Evolutionary conservation across 805 yeast genomes (phyloP), one percentile per base, ranked within the genome.

Genomic region (Metschnikowia picachoensis): DNA sequence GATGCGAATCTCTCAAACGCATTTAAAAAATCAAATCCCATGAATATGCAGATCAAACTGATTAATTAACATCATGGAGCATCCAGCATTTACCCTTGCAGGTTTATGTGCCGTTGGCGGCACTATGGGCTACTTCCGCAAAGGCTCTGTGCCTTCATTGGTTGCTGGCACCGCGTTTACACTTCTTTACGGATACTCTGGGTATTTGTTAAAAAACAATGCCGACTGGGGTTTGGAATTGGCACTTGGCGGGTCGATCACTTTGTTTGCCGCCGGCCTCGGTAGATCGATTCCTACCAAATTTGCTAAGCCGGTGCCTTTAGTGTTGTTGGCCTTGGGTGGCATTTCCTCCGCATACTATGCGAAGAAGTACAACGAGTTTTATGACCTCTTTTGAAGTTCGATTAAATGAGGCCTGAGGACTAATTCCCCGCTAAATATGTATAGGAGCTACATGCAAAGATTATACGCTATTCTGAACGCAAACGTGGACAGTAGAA

Each of bases 151-250:
- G 32, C 95, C 95, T 17, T 88, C 96, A 0, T 73, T 91, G 44
- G 67, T 80, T 39, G 96, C 92, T 1, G 97, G 97, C 34, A 52
- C 78, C 9, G 65, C 81, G 1, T 70, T 86, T 51, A 74, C 85
- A 12, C 70, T 77, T 2, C 60, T 80, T 27, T 86, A 77, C 60
- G 86, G 85, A n/a, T 60, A 72, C 47, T 83, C 89, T 2, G 92
- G 95, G 14, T 87, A 88, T 65, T 73, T 91, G 53, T 69, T 89
- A 50, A 76, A 79, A 53, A 69, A 82, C 44, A 87, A 88, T 61
- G 82, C 80, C 50, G 90, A 87, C 60, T 79, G 79, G 66, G 97
- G 97, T 37, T 74, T 91, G 53, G 91, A 87, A 61, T 62, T 85
- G 14, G 96, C 96, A 0, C 67, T 90, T 45, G 85, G 82, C 11